Conservation (phyloP, 257 asterid species). For the Nicotiana undulata region DNA sequence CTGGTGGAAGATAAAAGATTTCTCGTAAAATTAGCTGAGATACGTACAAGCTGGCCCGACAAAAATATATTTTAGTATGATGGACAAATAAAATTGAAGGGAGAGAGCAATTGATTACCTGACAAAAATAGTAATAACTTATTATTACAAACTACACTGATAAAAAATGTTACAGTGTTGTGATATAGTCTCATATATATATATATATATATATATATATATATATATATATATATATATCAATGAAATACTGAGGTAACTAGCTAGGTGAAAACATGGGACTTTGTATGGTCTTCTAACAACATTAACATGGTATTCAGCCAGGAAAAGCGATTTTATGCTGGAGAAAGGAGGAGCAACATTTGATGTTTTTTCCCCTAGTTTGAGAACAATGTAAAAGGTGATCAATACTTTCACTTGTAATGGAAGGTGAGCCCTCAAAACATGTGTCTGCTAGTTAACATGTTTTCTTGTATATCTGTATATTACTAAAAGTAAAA, state of each 20-base stretch:
- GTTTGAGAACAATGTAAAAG: background rate
- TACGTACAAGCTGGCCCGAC: no score
- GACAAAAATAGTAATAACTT: no score
- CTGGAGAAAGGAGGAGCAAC: background rate
- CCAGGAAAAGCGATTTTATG: background rate
- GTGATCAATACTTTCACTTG: background rate
- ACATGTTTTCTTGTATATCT: background rate
- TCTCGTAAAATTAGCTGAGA: no score
- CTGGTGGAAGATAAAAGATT: no score
- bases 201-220: no score
- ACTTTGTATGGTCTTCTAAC: background rate
- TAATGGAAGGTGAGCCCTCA: background rate
- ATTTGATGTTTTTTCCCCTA: background rate
- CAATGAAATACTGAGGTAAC: background rate
- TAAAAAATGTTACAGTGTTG: no score
- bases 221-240: no score
- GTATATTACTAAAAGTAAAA: background rate
- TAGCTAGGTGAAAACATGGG: background rate
- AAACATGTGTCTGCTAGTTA: background rate
- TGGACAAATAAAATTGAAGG: no score
- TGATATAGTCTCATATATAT: no score
- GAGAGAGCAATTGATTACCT: no score
- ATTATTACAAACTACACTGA: no score
- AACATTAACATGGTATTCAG: background rate
- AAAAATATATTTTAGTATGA: no score